Evolutionary conservation across 208 protist species (phyloP).

Genomic region (Trypanosoma lewisi): DNA sequence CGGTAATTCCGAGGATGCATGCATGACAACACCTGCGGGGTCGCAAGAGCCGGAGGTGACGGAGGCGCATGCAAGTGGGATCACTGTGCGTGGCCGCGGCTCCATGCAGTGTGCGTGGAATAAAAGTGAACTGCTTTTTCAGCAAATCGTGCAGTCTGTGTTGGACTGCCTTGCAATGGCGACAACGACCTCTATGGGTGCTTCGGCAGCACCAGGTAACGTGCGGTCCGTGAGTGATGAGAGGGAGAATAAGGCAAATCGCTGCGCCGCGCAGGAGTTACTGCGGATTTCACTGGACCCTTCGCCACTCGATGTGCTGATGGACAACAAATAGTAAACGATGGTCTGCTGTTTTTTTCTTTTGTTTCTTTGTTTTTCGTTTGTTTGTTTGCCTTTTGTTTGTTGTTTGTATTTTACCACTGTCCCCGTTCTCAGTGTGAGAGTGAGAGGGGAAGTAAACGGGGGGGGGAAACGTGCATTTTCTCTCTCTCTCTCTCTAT

Average conservation of each 20-base stretch:
- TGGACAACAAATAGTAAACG: slow-evolving; percentile 38
- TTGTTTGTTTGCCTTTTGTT: neutral
- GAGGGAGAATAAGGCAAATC: slow-evolving; percentile 31
- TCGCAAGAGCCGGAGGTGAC: slow-evolving; percentile 35
- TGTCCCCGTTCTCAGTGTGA: too few species aligned
- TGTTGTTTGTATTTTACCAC: too few species aligned
- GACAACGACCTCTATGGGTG: slow-evolving; percentile 19
- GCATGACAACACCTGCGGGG: neutral
- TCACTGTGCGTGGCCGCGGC: slow-evolving; percentile 59
- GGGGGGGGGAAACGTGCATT: too few species aligned
- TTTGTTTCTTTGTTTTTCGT: slow-evolving; percentile 1
- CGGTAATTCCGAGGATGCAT: neutral
- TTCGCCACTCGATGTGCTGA: slow-evolving; percentile 67
- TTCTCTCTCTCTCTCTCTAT: too few species aligned
- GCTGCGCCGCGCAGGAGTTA: slow-evolving; percentile 58
- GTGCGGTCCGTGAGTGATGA: neutral
- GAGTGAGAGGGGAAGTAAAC: too few species aligned
- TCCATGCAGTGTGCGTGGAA: slow-evolving; percentile 64
- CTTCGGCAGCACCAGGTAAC: neutral
- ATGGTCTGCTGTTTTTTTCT: slow-evolving; percentile 10
- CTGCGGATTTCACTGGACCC: slow-evolving; percentile 73
- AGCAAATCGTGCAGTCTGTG: slow-evolving; percentile 61
- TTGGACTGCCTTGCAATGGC: slow-evolving; percentile 57
- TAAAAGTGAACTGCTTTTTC: slow-evolving; percentile 40
- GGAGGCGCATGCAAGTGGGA: slow-evolving; percentile 50